Evolutionary conservation across 129 eudicot genomes (phyloP).

Genomic region (Helianthus tuberosus): DNA sequence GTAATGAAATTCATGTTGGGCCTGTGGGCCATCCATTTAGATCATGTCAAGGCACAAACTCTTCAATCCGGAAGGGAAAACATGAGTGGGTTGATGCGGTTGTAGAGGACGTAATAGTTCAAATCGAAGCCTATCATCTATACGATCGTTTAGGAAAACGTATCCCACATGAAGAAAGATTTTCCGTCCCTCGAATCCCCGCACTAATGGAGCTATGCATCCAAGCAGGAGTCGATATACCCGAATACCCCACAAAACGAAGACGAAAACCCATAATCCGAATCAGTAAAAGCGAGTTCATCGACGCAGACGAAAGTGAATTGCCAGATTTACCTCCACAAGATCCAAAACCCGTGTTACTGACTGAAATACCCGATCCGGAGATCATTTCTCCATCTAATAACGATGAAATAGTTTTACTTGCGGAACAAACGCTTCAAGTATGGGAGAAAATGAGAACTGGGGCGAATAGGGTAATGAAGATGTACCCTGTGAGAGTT

Average conservation of each 20-base stretch:
- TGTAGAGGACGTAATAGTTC: conserved; percentile 77
- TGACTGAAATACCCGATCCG: conserved; percentile 51
- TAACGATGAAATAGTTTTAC: conserved; percentile 48
- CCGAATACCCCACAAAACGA: conserved; percentile 84
- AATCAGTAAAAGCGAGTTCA: conserved; percentile 68
- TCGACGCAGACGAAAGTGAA: conserved; percentile 93
- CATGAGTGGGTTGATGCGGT: conserved; percentile 86
- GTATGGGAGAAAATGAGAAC: conserved; percentile 93
- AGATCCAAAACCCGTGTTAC: conserved; percentile 44
- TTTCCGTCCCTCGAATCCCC: conserved; percentile 86
- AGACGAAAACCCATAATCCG: conserved; percentile 87
- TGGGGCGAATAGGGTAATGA: conserved; percentile 83
- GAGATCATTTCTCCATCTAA: conserved; percentile 54
- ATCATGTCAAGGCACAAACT: conserved; percentile 78
- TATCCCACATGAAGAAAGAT: conserved; percentile 83
- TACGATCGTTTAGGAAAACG: conserved; percentile 87
- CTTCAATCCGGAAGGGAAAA: conserved; percentile 66
- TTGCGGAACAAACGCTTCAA: conserved; percentile 84
- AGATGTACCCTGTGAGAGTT: conserved; percentile 87
- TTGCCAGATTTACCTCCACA: conserved; percentile 75
- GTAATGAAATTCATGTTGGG: conserved; percentile 92
- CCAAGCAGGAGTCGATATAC: conserved; percentile 94
- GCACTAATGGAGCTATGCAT: conserved; percentile 91
- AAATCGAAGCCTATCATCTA: conserved; percentile 82
- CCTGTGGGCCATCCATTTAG: conserved; percentile 90